Percentiles rank a stretch among this genome's conserved stretches.
Conservation (phyloP, 140 eudicot genomes). For the Erigeron philadelphicus region DNA sequence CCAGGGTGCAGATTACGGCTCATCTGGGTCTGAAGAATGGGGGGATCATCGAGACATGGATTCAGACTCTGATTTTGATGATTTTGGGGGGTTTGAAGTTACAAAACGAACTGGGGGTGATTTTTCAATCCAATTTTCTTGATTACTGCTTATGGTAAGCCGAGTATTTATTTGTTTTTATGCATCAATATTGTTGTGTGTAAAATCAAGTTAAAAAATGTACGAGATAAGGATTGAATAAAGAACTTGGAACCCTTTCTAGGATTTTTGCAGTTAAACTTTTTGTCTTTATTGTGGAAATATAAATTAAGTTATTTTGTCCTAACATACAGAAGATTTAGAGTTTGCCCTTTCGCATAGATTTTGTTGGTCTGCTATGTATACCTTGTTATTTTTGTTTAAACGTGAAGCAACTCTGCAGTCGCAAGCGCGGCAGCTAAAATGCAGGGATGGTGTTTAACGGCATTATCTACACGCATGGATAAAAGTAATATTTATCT, state of each 20-base stretch:
- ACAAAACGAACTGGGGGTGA: conserved; percentile 43
- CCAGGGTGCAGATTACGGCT: conserved; percentile 42
- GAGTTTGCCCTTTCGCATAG: too few relatives aligned
- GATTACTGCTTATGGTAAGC: conserved; percentile 12
- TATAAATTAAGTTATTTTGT: too few relatives aligned
- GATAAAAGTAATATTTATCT: too few relatives aligned
- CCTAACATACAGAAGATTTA: too few relatives aligned
- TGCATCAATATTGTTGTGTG: conserved; percentile 10
- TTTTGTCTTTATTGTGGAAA: too few relatives aligned
- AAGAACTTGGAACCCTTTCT: background rate
- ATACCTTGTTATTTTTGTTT: too few relatives aligned
- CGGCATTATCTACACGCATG: too few relatives aligned
- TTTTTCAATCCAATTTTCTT: conserved; percentile 46
- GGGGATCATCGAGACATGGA: conserved; percentile 39
- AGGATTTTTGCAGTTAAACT: too few relatives aligned
- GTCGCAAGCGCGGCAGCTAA: too few relatives aligned
- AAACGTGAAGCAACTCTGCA: too few relatives aligned
- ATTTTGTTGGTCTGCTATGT: too few relatives aligned
- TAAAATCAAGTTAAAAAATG: conserved; percentile 18
- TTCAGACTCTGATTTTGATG: conserved; percentile 77
- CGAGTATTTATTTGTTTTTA: background rate
- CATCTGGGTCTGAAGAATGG: conserved; percentile 52
- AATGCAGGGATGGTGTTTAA: too few relatives aligned
- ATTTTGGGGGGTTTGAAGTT: conserved; percentile 41
- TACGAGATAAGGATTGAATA: conserved; percentile 9